Evolutionary conservation across 371 early-diverging fungal genomes (phyloP), one percentile per base, ranked within the genome.

Genomic region (Apophysomyces trapeziformis): DNA sequence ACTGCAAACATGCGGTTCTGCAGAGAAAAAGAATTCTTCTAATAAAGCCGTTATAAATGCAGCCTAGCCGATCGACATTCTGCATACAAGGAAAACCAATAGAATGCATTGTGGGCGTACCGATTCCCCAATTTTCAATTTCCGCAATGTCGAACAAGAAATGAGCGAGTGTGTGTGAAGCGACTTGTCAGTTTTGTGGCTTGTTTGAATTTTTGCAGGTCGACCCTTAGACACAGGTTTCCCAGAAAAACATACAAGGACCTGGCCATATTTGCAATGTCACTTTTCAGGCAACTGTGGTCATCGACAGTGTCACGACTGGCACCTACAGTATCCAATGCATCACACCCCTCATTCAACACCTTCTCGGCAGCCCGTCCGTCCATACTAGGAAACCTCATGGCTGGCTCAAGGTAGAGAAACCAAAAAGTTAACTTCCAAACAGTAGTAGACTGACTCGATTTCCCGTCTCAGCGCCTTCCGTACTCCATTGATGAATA

Each of bases 201-300:
- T 47, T 13, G n/a, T 13, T 7, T 47, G 7, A 16, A 47, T 18
- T 47, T 47, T 7, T 16, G 54, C 18, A 18, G 54, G 16, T 9
- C 9, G 9, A n/a, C 8, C 21, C 9, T 50, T 50, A 7, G 54
- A n/a, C 21, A 26, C 32, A 26, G 32, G 32, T 26, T 26, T 26
- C 54, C 4, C 5, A 5, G 9, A 18, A n/a, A 16, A 50, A 7
- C 16, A 50, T 21, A 50, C 54, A 50, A 50, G 54, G 54, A 18
- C 54, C 54, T 50, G 54, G 54, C 21, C 21, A 50, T 50, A 18
- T 21, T 5, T 6, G 21, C n/a, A 21, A 50, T 50, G 54, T 50
- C 54, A 21, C n/a, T 61, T 45, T 46, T 61, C 13, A 61, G 61
- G 46, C 61, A 61, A 35, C 41, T 61, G 36, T 61, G 61, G 61